Evolutionary conservation across 148 eudicot species (phyloP).

Genomic region (Polygonum maritimum): DNA sequence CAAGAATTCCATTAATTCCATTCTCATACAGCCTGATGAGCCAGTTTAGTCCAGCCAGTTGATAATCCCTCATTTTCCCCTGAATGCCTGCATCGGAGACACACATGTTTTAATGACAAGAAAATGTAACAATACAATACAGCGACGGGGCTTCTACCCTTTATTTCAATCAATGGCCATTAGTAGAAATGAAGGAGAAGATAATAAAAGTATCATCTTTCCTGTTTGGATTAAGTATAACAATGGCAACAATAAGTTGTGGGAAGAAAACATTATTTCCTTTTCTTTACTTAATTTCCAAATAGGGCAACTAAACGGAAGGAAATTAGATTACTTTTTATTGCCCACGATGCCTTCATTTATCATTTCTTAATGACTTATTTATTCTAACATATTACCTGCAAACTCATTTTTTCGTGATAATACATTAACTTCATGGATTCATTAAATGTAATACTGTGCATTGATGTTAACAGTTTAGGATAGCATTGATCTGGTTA

Average conservation of each 20-base stretch:
- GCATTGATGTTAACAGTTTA: not conserved
- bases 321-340: not conserved
- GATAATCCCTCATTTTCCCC: slow-evolving; percentile 99
- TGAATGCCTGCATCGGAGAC: slow-evolving; percentile 57
- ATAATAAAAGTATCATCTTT: not conserved
- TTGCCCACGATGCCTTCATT: not conserved
- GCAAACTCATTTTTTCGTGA: not conserved
- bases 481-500: not conserved
- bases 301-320: not conserved
- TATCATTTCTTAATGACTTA: not conserved
- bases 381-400: not conserved
- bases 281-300: not conserved
- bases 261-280: not conserved
- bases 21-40: slow-evolving; percentile 89
- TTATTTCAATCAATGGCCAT: not conserved
- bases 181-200: not conserved
- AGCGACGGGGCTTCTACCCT: not conserved
- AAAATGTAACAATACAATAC: not conserved
- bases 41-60: slow-evolving; percentile 99
- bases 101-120: not conserved
- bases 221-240: not conserved
- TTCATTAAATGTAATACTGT: not conserved
- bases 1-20: slow-evolving; percentile 97
- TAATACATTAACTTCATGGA: not conserved
- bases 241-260: not conserved